Evolutionary conservation across 345 rosid genomes (phyloP), one percentile per base, ranked within the genome.

Genomic region (Erodium maritimum): DNA sequence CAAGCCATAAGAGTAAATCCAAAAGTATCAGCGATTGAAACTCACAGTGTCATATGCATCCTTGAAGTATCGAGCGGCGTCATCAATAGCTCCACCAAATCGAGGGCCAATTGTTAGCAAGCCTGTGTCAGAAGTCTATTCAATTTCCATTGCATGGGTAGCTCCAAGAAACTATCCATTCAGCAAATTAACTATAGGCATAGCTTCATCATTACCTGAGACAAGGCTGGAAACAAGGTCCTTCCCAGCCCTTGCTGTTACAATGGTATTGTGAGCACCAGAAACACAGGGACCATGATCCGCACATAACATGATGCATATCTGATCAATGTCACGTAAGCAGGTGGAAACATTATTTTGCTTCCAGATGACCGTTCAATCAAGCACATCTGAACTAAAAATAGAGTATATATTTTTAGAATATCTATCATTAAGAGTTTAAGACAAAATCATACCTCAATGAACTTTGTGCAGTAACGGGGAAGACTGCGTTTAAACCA

Each of bases 401-500:
- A 10, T 50, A 16, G 18, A 50, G 7, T 1, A 1, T 48, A 48
- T n/a, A n/a, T 25, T 25, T 25, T 25, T 25, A 25, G 33, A 7
- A 25, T 25, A 25, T 25, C 3, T 25, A 25, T 25, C 4, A 25
- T 7, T 25, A 25, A 25, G 33, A 25, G 33, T 25, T 3, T 25
- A 25, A 3, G 33, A 45, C 21, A 61, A 45, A 62, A 68, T 50
- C 67, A 29, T 73, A 83, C 96, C 91, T 91, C 96, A 18, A 91
- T 88, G 64, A 91, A 91, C 59, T 88, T 80, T 52, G 96, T 83
- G 73, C 95, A 91, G 69, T 91, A 91, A 23, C 91, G 82, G 23
- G 98, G 98, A 79, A 91, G 98, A 69, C 96, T 88, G 20, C 96
- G 91, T 57, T 91, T 88, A 81, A 88, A 91, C 98, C 98, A 91